phyloP scores from a whole-genome alignment of 1,284 basidiomycete genomes.

The Irpex rosettiformis region DNA sequence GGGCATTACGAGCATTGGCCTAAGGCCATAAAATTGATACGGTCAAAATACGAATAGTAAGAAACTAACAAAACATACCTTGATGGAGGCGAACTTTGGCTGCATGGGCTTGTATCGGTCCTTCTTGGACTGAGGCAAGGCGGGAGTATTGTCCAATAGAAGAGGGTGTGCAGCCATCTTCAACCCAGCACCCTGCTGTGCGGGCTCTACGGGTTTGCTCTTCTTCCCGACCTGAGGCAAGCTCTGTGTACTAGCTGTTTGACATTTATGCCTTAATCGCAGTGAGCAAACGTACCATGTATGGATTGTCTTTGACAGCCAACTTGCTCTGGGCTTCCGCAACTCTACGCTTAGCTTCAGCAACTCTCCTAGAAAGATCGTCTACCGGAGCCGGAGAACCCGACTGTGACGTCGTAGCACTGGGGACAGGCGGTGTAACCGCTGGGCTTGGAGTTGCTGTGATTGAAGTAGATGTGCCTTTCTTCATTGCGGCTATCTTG shows the following conservation, averaged over 20 bases:
- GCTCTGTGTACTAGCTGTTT: constrained; percentile 4
- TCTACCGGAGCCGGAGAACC: constrained; percentile 44
- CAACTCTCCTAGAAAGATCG: constrained; percentile 66
- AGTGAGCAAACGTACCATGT: constrained; percentile 55
- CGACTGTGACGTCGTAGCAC: constrained; percentile 26
- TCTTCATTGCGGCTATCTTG: constrained; percentile 77
- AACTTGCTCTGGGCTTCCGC: constrained; percentile 75
- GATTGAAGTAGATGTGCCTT: constrained; percentile 30
- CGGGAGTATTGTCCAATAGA: constrained; percentile 60
- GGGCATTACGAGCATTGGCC: constrained; percentile 73
- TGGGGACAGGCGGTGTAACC: constrained; percentile 28
- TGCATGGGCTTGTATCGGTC: constrained; percentile 95
- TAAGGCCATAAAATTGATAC: constrained; percentile 20
- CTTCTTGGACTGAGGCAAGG: constrained; percentile 72
- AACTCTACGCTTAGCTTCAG: constrained; percentile 77
- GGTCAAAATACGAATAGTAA: background rate
- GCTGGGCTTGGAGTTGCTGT: constrained; percentile 30
- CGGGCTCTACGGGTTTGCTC: constrained; percentile 48
- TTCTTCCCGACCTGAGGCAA: constrained; percentile 49
- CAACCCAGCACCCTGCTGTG: constrained; percentile 77
- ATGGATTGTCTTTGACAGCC: constrained; percentile 75
- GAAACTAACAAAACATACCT: constrained; percentile 38
- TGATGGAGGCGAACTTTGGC: constrained; percentile 94
- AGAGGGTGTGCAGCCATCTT: constrained; percentile 90
- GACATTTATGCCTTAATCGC: background rate